phyloP scores from a whole-genome alignment of 129 eudicot genomes.

The Pulicaria dysenterica region DNA sequence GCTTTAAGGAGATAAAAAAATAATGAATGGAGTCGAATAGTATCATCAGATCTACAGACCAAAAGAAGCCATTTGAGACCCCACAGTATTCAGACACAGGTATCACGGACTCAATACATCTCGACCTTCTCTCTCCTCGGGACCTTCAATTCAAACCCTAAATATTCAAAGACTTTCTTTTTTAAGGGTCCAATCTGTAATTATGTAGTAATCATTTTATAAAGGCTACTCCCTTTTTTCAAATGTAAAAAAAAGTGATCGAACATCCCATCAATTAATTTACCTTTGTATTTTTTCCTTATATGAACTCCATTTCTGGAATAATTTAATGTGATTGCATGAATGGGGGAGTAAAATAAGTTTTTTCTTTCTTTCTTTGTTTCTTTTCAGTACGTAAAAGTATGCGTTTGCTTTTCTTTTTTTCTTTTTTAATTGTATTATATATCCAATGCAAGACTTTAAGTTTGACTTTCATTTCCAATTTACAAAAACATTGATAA shows the following conservation, averaged over 20 bases:
- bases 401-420: neutral
- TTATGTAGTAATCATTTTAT: conserved; percentile 71
- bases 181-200: conserved; percentile 44
- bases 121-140: conserved; percentile 44
- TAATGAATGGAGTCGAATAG: conserved; percentile 28
- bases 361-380: neutral
- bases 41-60: conserved; percentile 42
- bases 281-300: conserved; percentile 1
- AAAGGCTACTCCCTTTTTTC: conserved; percentile 43
- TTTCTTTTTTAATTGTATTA: neutral
- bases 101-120: conserved; percentile 42
- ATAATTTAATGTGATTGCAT: conserved; percentile 16
- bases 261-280: conserved; percentile 43
- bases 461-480: conserved; percentile 18
- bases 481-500: neutral
- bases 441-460: neutral
- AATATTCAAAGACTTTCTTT: conserved; percentile 21
- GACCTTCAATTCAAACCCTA: conserved; percentile 37
- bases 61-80: conserved; percentile 38
- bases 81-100: conserved; percentile 48
- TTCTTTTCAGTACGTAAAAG: conserved; percentile 3
- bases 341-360: conserved; percentile 6
- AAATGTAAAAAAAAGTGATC: conserved; percentile 22
- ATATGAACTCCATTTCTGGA: conserved; percentile 17
- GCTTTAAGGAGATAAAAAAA: conserved; percentile 31